Evolutionary conservation across 179 eudicot species (phyloP), one percentile per base, ranked within the genome.

Genomic region (Spinacia oleracea): DNA sequence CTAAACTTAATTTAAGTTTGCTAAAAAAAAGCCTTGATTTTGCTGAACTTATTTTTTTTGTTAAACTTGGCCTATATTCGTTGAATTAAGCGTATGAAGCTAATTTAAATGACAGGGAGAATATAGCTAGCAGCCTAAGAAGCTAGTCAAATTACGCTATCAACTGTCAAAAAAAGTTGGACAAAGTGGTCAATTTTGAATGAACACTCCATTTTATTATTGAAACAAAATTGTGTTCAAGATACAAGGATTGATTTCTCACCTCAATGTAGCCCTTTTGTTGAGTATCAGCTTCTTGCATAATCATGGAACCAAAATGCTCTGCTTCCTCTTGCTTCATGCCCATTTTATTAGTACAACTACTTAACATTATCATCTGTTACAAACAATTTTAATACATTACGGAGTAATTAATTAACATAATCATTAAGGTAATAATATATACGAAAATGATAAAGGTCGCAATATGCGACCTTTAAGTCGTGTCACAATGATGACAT

Each of bases 201-300:
- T 48, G 14, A 4, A 21, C 21, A 55, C 11, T 48, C 1, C 50
- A 12, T 46, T 10, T 10, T n/a, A n/a, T n/a, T n/a, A n/a, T n/a
- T 48, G 5, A 53, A 53, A 53, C 58, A 53, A 53, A 18, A n/a
- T n/a, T n/a, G n/a, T 21, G 23, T 53, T 53, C 58, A 53, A 53
- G 58, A 53, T 48, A 48, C 58, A 18, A 45, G 2, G 50, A 53
- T 0, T 68, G 40, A 4, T 9, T 66, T 2, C 38, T 3, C 62
- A 84, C 89, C 86, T 86, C 73, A 55, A 86, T 78, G 20, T 82
- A 82, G 32, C 87, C 87, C 21, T 60, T 78, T 34, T 80, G 68
- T 63, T 75, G 73, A 38, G 74, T 62, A 10, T 82, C 84, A 60
- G 75, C 63, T 51, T 84, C 82, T 74, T 84, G 85, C 84, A 86